These are phyloP conservation scores for Phoma herbarum DNA, from an alignment of 2,329 filamentous ascomycete genomes.

Conservation along the genomic window DNA sequence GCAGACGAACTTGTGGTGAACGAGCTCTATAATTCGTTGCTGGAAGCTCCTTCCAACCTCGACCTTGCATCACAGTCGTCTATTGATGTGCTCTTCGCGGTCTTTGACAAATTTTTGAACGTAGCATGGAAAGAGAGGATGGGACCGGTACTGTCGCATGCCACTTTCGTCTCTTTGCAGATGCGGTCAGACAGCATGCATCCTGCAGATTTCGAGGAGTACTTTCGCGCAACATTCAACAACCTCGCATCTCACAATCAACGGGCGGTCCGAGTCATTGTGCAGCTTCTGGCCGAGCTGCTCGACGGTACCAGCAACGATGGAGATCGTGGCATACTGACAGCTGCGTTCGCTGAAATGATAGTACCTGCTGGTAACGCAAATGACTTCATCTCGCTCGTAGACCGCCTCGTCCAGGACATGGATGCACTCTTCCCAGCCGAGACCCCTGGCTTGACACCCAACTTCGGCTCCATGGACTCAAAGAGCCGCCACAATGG, in stretches of 20 bases:
- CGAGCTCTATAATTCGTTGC: constrained; percentile 86
- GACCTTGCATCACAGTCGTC: constrained; percentile 78
- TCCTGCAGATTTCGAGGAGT: constrained; percentile 73
- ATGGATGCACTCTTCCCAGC: constrained; percentile 88
- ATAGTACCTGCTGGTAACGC: constrained; percentile 80
- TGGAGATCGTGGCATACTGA: constrained; percentile 86
- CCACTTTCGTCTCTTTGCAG: constrained; percentile 78
- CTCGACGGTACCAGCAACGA: constrained; percentile 92
- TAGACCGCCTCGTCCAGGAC: constrained; percentile 89
- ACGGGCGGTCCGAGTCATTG: constrained; percentile 81
- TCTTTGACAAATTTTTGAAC: constrained; percentile 91
- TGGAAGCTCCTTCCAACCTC: constrained; percentile 82
- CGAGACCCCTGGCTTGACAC: constrained; percentile 54
- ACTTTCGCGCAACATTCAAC: constrained; percentile 62
- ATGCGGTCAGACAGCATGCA: constrained; percentile 68
- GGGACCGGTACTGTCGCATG: constrained; percentile 79
- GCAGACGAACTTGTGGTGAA: constrained; percentile 85
- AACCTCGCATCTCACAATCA: constrained; percentile 67
- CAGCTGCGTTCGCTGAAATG: constrained; percentile 86
- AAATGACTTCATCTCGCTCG: constrained; percentile 83
- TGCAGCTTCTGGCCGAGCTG: constrained; percentile 86
- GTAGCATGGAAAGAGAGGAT: constrained; percentile 90
- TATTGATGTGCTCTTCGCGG: constrained; percentile 85
- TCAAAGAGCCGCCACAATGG: constrained; percentile 67
- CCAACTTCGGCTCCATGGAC: constrained; percentile 67